Evolutionary conservation across 345 rosid genomes (phyloP).

Genomic region (Ricinus communis): DNA sequence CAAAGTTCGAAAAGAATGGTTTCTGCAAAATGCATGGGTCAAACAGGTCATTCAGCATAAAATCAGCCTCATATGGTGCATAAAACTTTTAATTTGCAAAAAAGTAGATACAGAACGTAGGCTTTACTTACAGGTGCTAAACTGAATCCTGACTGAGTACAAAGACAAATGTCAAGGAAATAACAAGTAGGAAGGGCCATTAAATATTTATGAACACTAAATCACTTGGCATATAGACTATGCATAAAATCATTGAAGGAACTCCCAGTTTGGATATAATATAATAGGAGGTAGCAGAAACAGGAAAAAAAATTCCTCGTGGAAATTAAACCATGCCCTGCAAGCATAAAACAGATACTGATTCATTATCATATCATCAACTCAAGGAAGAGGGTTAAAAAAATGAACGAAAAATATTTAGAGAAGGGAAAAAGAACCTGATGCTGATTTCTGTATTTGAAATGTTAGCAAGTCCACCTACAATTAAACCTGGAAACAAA

Average conservation of each 20-base stretch:
- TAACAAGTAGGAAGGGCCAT: constrained; percentile 7
- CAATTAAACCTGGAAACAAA: constrained; percentile 60
- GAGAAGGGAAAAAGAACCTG: constrained; percentile 40
- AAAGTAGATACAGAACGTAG: background rate
- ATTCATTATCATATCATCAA: background rate
- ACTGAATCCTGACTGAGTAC: constrained; percentile 96
- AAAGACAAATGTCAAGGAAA: constrained; percentile 54
- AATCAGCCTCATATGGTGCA: background rate
- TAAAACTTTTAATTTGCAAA: constrained; percentile 1
- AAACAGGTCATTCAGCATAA: background rate
- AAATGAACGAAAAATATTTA: background rate
- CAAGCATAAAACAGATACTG: constrained; percentile 5
- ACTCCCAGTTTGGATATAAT: constrained; percentile 65
- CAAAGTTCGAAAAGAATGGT: constrained; percentile 95
- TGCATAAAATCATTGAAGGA: constrained; percentile 7
- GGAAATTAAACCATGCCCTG: constrained; percentile 99
- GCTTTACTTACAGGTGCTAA: constrained; percentile 74
- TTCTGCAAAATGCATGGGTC: constrained; percentile 47
- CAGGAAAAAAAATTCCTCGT: constrained; percentile 94
- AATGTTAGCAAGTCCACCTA: constrained; percentile 89
- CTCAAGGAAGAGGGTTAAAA: background rate
- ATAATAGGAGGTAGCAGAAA: constrained; percentile 95
- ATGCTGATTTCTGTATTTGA: constrained; percentile 88
- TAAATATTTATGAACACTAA: constrained; percentile 9
- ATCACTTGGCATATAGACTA: background rate